Evolutionary conservation across 306 rosid genomes (phyloP).

Genomic region (Rubus idaeus): DNA sequence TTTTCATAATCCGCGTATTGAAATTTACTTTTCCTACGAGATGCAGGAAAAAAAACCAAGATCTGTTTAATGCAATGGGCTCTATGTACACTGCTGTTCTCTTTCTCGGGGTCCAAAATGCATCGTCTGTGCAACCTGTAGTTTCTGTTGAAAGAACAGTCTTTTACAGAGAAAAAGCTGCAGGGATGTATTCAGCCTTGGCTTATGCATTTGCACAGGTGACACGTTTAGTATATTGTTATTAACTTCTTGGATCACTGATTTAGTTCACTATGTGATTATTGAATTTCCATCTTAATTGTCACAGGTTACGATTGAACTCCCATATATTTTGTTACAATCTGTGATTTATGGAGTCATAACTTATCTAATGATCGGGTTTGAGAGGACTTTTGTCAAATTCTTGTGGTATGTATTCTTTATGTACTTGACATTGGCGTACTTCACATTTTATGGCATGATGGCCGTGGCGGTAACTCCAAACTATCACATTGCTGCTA

Average conservation of each 20-base stretch:
- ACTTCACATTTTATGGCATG: constrained; percentile 86
- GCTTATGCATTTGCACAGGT: constrained; percentile 78
- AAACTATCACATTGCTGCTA: constrained; percentile 62
- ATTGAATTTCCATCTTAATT: background rate
- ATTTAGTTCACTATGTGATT: background rate
- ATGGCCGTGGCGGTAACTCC: constrained; percentile 79
- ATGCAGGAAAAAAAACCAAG: constrained; percentile 47
- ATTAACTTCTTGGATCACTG: background rate
- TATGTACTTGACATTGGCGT: constrained; percentile 68
- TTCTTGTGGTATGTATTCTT: constrained; percentile 74
- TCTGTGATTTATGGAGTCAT: constrained; percentile 48
- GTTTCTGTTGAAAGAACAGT: constrained; percentile 72
- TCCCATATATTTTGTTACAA: constrained; percentile 62
- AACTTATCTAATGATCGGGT: constrained; percentile 83
- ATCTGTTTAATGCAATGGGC: constrained; percentile 64
- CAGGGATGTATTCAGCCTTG: constrained; percentile 80
- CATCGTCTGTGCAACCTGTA: constrained; percentile 68
- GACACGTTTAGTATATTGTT: background rate
- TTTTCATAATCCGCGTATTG: background rate
- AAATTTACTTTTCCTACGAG: background rate
- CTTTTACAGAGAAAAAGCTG: constrained; percentile 81
- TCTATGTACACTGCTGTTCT: constrained; percentile 64
- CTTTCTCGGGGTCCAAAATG: constrained; percentile 65
- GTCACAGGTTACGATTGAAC: constrained; percentile 62
- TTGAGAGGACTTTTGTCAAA: constrained; percentile 51